These are phyloP conservation scores for Pichia sp. DNA, from an alignment of 1,139 yeast genomes.

Conservation along the genomic window DNA sequence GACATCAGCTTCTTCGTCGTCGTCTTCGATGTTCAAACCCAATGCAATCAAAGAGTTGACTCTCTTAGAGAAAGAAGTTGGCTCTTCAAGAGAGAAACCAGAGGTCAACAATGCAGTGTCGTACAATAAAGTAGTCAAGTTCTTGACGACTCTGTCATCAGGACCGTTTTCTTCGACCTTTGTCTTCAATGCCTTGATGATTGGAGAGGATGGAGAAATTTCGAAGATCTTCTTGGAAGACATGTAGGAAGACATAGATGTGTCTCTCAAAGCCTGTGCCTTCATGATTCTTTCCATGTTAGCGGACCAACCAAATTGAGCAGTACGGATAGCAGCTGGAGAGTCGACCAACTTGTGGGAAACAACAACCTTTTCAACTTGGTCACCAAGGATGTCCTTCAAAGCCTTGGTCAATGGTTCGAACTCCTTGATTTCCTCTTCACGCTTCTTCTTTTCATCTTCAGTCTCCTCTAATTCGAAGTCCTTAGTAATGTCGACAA, in stretches of 20 bases:
- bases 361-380: slow-evolving; percentile 98
- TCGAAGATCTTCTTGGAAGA: slow-evolving; percentile 98
- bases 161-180: slow-evolving; percentile 97
- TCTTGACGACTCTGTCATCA: slow-evolving; percentile 97
- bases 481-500: slow-evolving; percentile 98
- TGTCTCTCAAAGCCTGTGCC: slow-evolving; percentile 99
- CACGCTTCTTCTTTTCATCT: slow-evolving; percentile 93
- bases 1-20: slow-evolving; percentile 44
- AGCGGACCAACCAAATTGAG: slow-evolving; percentile 99
- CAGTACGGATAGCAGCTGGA: slow-evolving; percentile 99
- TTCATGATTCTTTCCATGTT: slow-evolving; percentile 99
- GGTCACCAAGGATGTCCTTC: slow-evolving; percentile 96
- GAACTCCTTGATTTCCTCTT: slow-evolving; percentile 85
- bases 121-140: slow-evolving; percentile 90
- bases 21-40: slow-evolving; percentile 97
- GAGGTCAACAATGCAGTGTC: slow-evolving; percentile 98
- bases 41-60: slow-evolving; percentile 96
- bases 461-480: slow-evolving; percentile 98
- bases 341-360: slow-evolving; percentile 97
- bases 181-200: slow-evolving; percentile 90
- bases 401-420: slow-evolving; percentile 93
- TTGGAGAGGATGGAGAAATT: slow-evolving; percentile 94
- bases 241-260: slow-evolving; percentile 99
- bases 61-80: slow-evolving; percentile 95
- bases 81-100: slow-evolving; percentile 98